Evolutionary conservation across 345 rosid genomes (phyloP).

Genomic region (Odontarrhena argentea): DNA sequence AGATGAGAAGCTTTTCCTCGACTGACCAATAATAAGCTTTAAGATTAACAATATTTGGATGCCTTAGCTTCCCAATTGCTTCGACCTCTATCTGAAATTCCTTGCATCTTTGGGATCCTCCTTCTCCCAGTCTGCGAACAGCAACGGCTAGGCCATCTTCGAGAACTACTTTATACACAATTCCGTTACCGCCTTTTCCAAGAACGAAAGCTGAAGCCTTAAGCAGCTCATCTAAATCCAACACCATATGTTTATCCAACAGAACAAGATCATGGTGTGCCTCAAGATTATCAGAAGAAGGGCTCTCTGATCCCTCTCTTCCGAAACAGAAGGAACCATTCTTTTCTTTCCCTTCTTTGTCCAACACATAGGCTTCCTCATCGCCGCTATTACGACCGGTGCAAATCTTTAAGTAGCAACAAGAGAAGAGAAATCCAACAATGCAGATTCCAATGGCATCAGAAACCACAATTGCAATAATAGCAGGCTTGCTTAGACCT

Average conservation of each 20-base stretch:
- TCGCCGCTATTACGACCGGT: conserved; percentile 46
- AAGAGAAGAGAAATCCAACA: conserved; percentile 77
- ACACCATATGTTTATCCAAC: conserved; percentile 70
- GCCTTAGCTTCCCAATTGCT: conserved; percentile 90
- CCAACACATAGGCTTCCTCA: conserved; percentile 56
- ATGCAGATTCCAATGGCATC: conserved; percentile 92
- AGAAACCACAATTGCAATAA: conserved; percentile 67
- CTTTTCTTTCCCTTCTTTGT: conserved; percentile 63
- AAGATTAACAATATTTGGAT: conserved; percentile 78
- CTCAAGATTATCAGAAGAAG: conserved; percentile 66
- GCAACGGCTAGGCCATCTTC: conserved; percentile 85
- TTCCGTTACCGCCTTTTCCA: conserved; percentile 94
- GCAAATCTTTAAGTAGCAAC: conserved; percentile 69
- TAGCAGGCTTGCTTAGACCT: conserved; percentile 61
- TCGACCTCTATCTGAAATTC: conserved; percentile 94
- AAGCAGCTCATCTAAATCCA: conserved; percentile 88
- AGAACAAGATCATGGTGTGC: conserved; percentile 81
- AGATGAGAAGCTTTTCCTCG: conserved; percentile 89
- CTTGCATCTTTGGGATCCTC: conserved; percentile 88
- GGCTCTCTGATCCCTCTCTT: conserved; percentile 70
- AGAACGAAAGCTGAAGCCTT: conserved; percentile 96
- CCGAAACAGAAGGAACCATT: conserved; percentile 69
- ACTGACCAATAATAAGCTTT: conserved; percentile 96
- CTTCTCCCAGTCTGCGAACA: conserved; percentile 90
- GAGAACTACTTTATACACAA: conserved; percentile 90